Percentiles rank a stretch among this genome's conserved stretches.
Evolutionary conservation across 139 green algal genomes (phyloP).

Genomic region (Limnomonas spitsbergensis): DNA sequence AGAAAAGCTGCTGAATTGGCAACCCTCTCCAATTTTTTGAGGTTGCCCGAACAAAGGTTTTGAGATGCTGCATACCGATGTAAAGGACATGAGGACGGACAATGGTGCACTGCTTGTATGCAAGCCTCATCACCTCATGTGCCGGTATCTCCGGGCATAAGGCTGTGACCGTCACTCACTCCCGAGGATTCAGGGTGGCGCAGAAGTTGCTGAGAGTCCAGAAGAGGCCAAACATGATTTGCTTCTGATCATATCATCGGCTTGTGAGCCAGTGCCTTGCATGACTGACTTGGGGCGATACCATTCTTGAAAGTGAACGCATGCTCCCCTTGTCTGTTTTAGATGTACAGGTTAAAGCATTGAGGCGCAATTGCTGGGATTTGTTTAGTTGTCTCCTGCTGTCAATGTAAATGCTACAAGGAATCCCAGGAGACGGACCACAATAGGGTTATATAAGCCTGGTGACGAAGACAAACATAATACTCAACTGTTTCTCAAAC

Average conservation of each 20-base stretch:
- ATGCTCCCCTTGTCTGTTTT: constrained; percentile 71
- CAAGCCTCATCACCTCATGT: no score
- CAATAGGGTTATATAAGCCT: no score
- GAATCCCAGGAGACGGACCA: no score
- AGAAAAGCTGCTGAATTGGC: constrained; percentile 53
- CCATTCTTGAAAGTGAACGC: constrained; percentile 90
- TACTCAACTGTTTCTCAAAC: no score
- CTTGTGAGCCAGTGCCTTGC: constrained; percentile 59
- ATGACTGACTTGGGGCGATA: constrained; percentile 69
- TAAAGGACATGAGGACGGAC: not conserved
- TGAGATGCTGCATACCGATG: not conserved
- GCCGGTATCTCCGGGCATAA: constrained; percentile 65
- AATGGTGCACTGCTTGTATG: constrained; percentile 53
- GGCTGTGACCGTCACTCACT: constrained; percentile 73
- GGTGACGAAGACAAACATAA: no score
- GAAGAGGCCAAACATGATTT: constrained; percentile 92
- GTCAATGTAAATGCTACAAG: no score
- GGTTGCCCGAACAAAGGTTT: not conserved
- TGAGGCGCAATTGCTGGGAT: constrained; percentile 1
- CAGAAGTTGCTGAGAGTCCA: constrained; percentile 87
- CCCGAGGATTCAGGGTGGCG: constrained; percentile 79
- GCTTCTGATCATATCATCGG: constrained; percentile 91
- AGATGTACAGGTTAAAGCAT: constrained; percentile 79
- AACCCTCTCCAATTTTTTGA: not conserved
- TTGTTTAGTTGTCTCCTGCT: no score